Evolutionary conservation across 192 early-diverging fungal species (phyloP), one percentile per base, ranked within the genome.

Genomic region (Kappamyces sp.): DNA sequence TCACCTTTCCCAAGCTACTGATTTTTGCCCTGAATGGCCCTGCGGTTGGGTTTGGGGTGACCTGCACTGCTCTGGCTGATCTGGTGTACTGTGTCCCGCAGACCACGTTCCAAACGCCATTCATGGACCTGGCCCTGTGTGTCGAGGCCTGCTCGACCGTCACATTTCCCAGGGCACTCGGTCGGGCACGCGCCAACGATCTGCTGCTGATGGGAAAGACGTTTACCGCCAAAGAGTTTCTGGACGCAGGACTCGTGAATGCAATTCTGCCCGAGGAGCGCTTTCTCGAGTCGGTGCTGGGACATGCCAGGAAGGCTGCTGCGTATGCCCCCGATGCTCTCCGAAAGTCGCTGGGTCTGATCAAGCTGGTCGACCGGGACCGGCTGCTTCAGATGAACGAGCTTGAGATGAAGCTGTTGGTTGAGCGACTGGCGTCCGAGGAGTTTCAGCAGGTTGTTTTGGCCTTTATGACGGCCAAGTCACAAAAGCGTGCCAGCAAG

Each of bases 121-220:
- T 90, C 66, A 86, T 87, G 69, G 74, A 86, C 51, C 72, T 87
- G 38, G 85, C 75, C 75, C 84, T 87, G 58, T 86, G 84, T 55
- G 86, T 82, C 7, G 87, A 89, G 62, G 87, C 82, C 7, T 84
- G 82, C 74, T 86, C 84, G 23, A 82, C 82, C 13, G 55, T 84
- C 33, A 65, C 81, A 2, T 86, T 89, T 51, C 87, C 86, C 49
- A 65, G 83, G 13, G 81, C 85, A 32, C 76, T 89, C 61, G 87
- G 87, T 0, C 60, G 65, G 1, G 69, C 75, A 3, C 66, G 69
- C 4, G 87, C 87, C 37, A 89, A 84, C 69, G 84, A 86, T 53
- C 83, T 86, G 76, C 66, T 86, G 35, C 64, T 86, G 49, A 77
- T 88, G 68, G 79, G 80, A 33, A 67, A 68, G 5, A 66, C 67